phyloP scores from a whole-genome alignment of 176 grass and related monocot species.

The Luzula sylvatica region DNA sequence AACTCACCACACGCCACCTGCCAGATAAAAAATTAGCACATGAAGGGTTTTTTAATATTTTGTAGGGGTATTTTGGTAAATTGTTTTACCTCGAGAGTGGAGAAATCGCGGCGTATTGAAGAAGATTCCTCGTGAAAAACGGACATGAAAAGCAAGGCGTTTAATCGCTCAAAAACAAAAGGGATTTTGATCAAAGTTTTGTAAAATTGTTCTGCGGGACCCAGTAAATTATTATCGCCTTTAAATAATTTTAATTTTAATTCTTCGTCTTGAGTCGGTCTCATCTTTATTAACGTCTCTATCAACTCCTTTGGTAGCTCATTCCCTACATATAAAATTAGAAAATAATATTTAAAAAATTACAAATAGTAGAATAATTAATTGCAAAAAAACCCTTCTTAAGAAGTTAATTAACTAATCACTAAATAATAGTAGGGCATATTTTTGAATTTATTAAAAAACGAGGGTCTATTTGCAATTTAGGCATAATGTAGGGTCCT shows the following conservation, averaged over 20 bases:
- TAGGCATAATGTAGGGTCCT: no score
- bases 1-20: slow-evolving; percentile 80
- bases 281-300: slow-evolving; percentile 66
- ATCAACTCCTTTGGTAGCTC: slow-evolving; percentile 68
- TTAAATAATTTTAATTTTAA: slow-evolving; percentile 62
- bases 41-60: no score
- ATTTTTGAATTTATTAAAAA: no score
- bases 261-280: slow-evolving; percentile 74
- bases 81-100: slow-evolving; percentile 60
- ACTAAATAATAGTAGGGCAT: no score
- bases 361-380: no score
- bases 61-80: no score
- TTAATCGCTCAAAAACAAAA: slow-evolving; percentile 55
- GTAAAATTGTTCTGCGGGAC: slow-evolving; percentile 66
- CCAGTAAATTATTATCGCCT: slow-evolving; percentile 53
- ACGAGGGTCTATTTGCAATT: no score
- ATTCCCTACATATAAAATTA: slow-evolving; percentile 34
- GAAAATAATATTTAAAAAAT: no score
- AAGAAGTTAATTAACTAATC: no score
- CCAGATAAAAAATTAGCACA: slow-evolving; percentile 1
- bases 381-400: no score
- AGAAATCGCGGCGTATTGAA: slow-evolving; percentile 50
- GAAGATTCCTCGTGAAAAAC: slow-evolving; percentile 60
- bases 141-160: slow-evolving; percentile 68
- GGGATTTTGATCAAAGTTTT: slow-evolving; percentile 53